These are phyloP conservation scores for Esteya vermicola DNA, from an alignment of 2,329 filamentous ascomycete species.

Conservation along the genomic window DNA sequence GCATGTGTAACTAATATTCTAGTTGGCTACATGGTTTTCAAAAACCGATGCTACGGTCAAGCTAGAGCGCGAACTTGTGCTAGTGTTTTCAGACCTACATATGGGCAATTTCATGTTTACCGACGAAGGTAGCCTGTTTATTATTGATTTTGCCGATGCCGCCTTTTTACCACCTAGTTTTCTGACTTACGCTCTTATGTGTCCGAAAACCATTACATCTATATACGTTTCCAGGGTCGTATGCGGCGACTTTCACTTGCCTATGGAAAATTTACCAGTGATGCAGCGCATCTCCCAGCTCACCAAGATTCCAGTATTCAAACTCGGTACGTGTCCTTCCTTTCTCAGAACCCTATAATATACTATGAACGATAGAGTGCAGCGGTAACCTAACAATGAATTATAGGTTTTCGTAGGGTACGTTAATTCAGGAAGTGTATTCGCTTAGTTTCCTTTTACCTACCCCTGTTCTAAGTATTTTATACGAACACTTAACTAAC, in stretches of 20 bases:
- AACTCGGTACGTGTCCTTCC: constrained; percentile 1
- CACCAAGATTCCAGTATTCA: constrained; percentile 1
- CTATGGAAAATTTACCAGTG: constrained; percentile 2
- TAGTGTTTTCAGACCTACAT: constrained; percentile 1
- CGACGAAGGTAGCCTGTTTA: neutral
- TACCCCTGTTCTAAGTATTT: neutral
- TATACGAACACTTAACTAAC: constrained; percentile 1
- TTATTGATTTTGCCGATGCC: constrained; percentile 2
- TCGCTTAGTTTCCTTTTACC: neutral
- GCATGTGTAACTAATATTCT: too few relatives aligned
- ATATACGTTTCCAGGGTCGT: neutral
- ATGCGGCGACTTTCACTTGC: constrained; percentile 1
- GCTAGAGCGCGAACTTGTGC: constrained; percentile 1
- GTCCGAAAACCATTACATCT: neutral
- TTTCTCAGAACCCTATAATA: neutral
- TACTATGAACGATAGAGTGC: too few relatives aligned
- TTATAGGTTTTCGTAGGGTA: constrained; percentile 1
- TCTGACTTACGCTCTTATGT: constrained; percentile 2
- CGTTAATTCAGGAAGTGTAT: neutral
- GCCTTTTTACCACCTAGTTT: constrained; percentile 1
- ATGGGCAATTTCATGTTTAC: constrained; percentile 1
- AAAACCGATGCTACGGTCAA: too few relatives aligned
- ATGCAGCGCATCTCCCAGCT: constrained; percentile 1
- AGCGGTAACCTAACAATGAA: too few relatives aligned
- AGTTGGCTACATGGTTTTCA: too few relatives aligned